These are phyloP conservation scores for Typha latifolia DNA, from an alignment of 176 grass and related monocot species.

Conservation along the genomic window DNA sequence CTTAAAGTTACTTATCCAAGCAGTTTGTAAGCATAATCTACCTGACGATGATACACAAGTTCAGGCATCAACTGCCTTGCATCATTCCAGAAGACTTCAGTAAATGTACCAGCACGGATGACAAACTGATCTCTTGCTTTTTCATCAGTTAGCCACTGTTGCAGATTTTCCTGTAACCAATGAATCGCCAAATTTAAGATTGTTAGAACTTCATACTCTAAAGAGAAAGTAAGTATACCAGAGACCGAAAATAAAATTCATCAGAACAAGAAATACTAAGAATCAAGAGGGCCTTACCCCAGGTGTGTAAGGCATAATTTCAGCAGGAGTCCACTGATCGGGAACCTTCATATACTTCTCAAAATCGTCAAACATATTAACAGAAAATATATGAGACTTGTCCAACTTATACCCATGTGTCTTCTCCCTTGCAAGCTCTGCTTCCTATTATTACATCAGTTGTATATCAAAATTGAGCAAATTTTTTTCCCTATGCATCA, in stretches of 20 bases:
- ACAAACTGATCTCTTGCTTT: slow-evolving; percentile 90
- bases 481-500: background rate
- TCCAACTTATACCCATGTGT: slow-evolving; percentile 91
- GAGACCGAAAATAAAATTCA: background rate
- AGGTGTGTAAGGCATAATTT: slow-evolving; percentile 84
- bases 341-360: slow-evolving; percentile 94
- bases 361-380: slow-evolving; percentile 90
- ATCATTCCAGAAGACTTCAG: slow-evolving; percentile 96
- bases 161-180: slow-evolving; percentile 62
- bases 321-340: slow-evolving; percentile 75
- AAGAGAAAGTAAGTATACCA: background rate
- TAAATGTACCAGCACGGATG: slow-evolving; percentile 75
- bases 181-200: background rate
- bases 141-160: slow-evolving; percentile 90
- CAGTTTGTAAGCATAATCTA: slow-evolving; percentile 15
- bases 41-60: slow-evolving; percentile 83
- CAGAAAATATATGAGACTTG: slow-evolving; percentile 79
- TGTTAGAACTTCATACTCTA: background rate
- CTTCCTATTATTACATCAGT: slow-evolving; percentile 47
- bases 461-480: background rate
- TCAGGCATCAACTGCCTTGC: slow-evolving; percentile 64
- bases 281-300: slow-evolving; percentile 36
- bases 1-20: slow-evolving; percentile 1
- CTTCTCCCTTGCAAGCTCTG: slow-evolving; percentile 80
- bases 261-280: background rate